Evolutionary conservation across 1,139 yeast species (phyloP).

Genomic region (Debaryomyces coudertii): DNA sequence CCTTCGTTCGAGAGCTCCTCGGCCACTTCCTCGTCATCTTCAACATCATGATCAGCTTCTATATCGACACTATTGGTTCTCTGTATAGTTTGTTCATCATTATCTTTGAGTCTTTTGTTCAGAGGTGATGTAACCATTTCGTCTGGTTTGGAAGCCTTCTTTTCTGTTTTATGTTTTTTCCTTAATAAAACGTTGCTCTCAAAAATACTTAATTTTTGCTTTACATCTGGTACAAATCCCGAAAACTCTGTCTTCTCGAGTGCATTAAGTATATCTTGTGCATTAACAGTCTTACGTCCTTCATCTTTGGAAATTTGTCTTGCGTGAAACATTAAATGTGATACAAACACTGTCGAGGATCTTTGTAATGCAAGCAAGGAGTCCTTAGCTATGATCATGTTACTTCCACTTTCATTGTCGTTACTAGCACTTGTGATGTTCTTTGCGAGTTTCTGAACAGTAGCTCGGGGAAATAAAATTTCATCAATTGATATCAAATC

Average conservation of each 20-base stretch:
- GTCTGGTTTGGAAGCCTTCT: conserved; percentile 10
- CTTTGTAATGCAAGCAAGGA: conserved; percentile 68
- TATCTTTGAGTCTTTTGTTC: conserved; percentile 21
- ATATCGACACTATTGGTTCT: conserved; percentile 13
- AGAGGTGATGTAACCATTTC: conserved; percentile 12
- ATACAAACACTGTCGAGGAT: conserved; percentile 73
- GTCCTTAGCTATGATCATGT: conserved; percentile 61
- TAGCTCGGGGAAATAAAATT: conserved; percentile 66
- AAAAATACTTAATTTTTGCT: conserved; percentile 50
- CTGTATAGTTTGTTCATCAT: conserved; percentile 15
- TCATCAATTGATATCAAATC: conserved; percentile 70
- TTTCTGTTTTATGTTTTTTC: conserved; percentile 36
- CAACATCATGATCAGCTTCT: conserved; percentile 19
- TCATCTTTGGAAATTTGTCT: conserved; percentile 54
- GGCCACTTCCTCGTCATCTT: conserved; percentile 15
- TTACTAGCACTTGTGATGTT: conserved; percentile 35
- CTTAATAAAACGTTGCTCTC: conserved; percentile 44
- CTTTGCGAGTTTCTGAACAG: conserved; percentile 63
- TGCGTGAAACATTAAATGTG: conserved; percentile 66
- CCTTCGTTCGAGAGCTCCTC: conserved; percentile 15
- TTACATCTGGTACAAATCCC: conserved; percentile 57
- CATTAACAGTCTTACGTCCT: conserved; percentile 62
- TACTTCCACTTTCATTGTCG: conserved; percentile 30
- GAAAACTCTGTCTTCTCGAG: conserved; percentile 58
- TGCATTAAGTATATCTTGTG: conserved; percentile 66